These are phyloP conservation scores for Porodaedalea pini DNA, from an alignment of 1,284 basidiomycete genomes.

Conservation along the genomic window DNA sequence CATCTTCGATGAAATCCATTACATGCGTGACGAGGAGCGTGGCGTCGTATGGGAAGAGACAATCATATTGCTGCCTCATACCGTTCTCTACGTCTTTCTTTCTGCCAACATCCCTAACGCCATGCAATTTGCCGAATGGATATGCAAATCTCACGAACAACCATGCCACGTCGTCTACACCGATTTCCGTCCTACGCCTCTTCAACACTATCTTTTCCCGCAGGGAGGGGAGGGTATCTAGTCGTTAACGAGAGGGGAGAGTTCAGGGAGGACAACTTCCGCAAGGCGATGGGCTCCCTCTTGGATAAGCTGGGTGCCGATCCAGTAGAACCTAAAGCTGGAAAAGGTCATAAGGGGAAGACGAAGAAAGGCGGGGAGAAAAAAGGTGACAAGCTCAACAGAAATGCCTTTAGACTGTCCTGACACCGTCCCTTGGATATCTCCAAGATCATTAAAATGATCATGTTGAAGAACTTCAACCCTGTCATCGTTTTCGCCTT, in stretches of 20 bases:
- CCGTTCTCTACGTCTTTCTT: slow-evolving; percentile 96
- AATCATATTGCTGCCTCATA: slow-evolving; percentile 94
- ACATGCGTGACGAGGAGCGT: slow-evolving; percentile 97
- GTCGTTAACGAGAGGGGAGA: slow-evolving; percentile 98
- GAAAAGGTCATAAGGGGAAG: slow-evolving; percentile 86
- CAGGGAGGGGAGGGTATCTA: slow-evolving; percentile 96
- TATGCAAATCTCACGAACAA: slow-evolving; percentile 94
- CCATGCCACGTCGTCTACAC: slow-evolving; percentile 99
- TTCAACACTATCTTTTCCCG: slow-evolving; percentile 98
- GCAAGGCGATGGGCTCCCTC: slow-evolving; percentile 95
- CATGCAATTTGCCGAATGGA: slow-evolving; percentile 99
- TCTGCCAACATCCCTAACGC: slow-evolving; percentile 99
- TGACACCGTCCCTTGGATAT: slow-evolving; percentile 69
- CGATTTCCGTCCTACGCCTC: slow-evolving; percentile 95
- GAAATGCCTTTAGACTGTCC: slow-evolving; percentile 13
- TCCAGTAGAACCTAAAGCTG: slow-evolving; percentile 78
- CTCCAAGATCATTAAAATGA: slow-evolving; percentile 98
- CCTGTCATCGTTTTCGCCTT: slow-evolving; percentile 99
- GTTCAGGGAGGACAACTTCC: slow-evolving; percentile 97
- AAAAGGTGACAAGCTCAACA: slow-evolving; percentile 56
- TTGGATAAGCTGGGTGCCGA: slow-evolving; percentile 88
- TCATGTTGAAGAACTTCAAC: slow-evolving; percentile 97
- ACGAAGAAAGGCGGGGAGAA: slow-evolving; percentile 81
- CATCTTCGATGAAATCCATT: slow-evolving; percentile 99
- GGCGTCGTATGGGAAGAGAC: slow-evolving; percentile 91